Evolutionary conservation across 1,284 basidiomycete genomes (phyloP).

Genomic region (Rhizoctonia solani): DNA sequence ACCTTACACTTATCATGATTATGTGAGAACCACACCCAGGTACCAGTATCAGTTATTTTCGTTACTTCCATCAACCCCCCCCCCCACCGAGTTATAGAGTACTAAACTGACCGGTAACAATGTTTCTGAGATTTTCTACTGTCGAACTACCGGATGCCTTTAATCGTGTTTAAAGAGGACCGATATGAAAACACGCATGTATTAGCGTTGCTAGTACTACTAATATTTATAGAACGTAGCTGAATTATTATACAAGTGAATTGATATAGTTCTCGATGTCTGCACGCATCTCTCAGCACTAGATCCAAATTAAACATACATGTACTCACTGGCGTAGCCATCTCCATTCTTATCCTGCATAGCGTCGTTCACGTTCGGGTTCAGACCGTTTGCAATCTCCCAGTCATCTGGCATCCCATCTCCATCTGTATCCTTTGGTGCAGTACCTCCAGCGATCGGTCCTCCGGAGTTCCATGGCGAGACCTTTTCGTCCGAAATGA

Average conservation of each 20-base stretch:
- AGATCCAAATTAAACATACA: not conserved
- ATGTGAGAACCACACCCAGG: too few species aligned
- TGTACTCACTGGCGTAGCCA: constrained; percentile 47
- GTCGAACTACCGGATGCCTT: too few species aligned
- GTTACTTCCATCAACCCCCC: too few species aligned
- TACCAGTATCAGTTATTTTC: too few species aligned
- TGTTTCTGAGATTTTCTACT: too few species aligned
- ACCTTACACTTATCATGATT: too few species aligned
- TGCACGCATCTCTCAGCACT: constrained; percentile 21
- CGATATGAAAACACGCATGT: too few species aligned
- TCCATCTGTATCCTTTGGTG: constrained; percentile 45
- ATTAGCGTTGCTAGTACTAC: too few species aligned
- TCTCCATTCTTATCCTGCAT: constrained; percentile 43
- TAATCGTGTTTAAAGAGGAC: too few species aligned
- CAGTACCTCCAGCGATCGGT: constrained; percentile 47
- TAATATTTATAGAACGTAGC: too few species aligned
- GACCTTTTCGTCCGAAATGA: constrained; percentile 45
- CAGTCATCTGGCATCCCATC: constrained; percentile 49
- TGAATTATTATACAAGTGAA: constrained; percentile 42
- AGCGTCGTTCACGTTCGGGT: constrained; percentile 46
- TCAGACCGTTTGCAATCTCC: constrained; percentile 46
- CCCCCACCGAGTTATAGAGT: too few species aligned
- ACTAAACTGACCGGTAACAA: too few species aligned
- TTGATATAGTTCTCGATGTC: constrained; percentile 49
- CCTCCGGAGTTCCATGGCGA: constrained; percentile 47